Evolutionary conservation across 192 early-diverging fungal genomes (phyloP), one percentile per base, ranked within the genome.

Genomic region (Mortierella claussenii): DNA sequence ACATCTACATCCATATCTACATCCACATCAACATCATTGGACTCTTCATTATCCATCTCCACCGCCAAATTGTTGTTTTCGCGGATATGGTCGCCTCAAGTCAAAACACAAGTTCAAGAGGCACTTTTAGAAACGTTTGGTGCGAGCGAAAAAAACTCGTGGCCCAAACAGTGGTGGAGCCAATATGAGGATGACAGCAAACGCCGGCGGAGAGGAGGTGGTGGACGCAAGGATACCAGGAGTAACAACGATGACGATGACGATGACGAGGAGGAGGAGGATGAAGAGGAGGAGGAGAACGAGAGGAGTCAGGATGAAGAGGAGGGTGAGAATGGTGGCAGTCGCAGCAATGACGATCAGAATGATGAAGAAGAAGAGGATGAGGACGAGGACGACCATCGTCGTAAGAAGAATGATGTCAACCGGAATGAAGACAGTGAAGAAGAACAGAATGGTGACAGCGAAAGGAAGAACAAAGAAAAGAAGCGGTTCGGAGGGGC

Each of bases 111-210:
- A 43, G 73, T 76, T 21, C 52, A 51, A 27, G 78, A 79, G 0
- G 74, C 60, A 2, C 54, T 70, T n/a, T 60, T 12, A 32, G 74
- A 49, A 65, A 83, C 51, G 33, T 86, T 36, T 68, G 80, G 55
- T 46, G 55, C 21, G 3, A 69, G 55, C 11, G 65, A 69, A 32
- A 45, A 82, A 42, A 60, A 76, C 11, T 49, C 59, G 17, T 86
- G 85, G 85, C 50, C 61, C 2, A 47, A 55, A 2, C 48, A 66
- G n/a, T 69, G 60, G 60, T 66, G 60, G 43, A 32, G 51, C 18
- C 44, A 51, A 21, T 51, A 67, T 2, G 33, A 63, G 21, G 53
- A 37, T 26, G 32, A 42, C 10, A 33, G 24, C 34, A 37, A 46
- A 27, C 23, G 40, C 34, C 24, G 31, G 44, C 34, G 28, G 11